Conservation (phyloP, 805 yeast genomes). For the Lipomyces chichibuensis region DNA sequence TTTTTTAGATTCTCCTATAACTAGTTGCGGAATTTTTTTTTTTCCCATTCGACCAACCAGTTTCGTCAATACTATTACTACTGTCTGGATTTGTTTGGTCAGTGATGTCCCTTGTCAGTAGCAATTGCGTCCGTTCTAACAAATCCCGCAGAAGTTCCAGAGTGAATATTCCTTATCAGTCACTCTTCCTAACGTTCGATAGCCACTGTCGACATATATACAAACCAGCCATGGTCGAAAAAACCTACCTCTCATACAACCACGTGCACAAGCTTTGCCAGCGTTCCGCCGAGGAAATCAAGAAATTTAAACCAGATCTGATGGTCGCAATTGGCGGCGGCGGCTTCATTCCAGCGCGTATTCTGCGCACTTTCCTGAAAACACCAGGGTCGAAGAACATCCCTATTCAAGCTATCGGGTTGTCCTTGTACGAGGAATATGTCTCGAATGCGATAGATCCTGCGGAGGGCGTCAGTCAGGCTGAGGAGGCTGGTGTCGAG, state of each 20-base stretch:
- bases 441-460: conserved; percentile 59
- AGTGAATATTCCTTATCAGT: background rate
- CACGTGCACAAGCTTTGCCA: conserved; percentile 82
- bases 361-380: conserved; percentile 88
- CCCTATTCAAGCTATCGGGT: conserved; percentile 91
- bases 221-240: conserved; percentile 24
- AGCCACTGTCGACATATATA: background rate
- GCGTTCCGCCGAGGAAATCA: conserved; percentile 59
- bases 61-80: background rate
- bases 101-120: background rate
- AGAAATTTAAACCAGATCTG: conserved; percentile 75
- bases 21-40: background rate
- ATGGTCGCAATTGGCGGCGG: conserved; percentile 96
- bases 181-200: background rate
- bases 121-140: background rate
- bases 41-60: background rate
- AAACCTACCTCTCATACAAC: conserved; percentile 70
- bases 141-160: background rate
- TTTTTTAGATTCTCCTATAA: background rate
- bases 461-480: conserved; percentile 46
- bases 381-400: conserved; percentile 85
- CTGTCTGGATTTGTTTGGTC: background rate
- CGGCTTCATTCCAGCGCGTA: conserved; percentile 97
- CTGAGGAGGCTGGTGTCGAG: conserved; percentile 65
- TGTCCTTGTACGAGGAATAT: conserved; percentile 86